phyloP scores from a whole-genome alignment of 108 stramenopile genomes.

The Poteriospumella lacustris region DNA sequence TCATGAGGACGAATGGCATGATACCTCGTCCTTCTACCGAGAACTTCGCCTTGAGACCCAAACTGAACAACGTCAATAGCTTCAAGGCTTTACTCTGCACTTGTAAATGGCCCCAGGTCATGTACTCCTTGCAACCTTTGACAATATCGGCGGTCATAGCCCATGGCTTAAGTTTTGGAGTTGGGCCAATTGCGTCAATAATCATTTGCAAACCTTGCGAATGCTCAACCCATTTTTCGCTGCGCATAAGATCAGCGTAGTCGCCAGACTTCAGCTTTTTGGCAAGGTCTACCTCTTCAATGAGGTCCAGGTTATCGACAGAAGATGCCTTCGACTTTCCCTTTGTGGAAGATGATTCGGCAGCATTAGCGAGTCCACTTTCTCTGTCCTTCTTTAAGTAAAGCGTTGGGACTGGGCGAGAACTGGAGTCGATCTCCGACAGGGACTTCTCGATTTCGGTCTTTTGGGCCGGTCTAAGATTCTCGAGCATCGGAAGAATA shows the following conservation, averaged over 20 bases:
- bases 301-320: not conserved
- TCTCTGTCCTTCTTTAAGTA: not conserved
- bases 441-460: slow-evolving; percentile 11
- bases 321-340: too few species aligned
- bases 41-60: not conserved
- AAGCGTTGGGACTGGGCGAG: not conserved
- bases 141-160: not conserved
- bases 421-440: not conserved
- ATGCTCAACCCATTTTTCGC: slow-evolving; percentile 23
- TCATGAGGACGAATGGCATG: not conserved
- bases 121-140: not conserved
- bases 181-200: not conserved
- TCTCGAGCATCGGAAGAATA: not conserved
- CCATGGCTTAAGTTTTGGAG: not conserved
- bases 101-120: slow-evolving; percentile 15
- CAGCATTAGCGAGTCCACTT: too few species aligned
- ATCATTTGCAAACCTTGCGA: slow-evolving; percentile 1
- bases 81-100: not conserved
- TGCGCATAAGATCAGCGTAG: not conserved
- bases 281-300: slow-evolving; percentile 18
- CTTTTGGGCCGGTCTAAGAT: slow-evolving; percentile 11
- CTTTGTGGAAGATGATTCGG: too few species aligned
- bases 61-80: not conserved
- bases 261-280: slow-evolving; percentile 22
- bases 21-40: not conserved